A percentile compares a stretch with the other conserved stretches of the same genome.
Evolutionary conservation across 202 grass and related monocot genomes (phyloP).

Genomic region (Schoenoplectus triqueter): DNA sequence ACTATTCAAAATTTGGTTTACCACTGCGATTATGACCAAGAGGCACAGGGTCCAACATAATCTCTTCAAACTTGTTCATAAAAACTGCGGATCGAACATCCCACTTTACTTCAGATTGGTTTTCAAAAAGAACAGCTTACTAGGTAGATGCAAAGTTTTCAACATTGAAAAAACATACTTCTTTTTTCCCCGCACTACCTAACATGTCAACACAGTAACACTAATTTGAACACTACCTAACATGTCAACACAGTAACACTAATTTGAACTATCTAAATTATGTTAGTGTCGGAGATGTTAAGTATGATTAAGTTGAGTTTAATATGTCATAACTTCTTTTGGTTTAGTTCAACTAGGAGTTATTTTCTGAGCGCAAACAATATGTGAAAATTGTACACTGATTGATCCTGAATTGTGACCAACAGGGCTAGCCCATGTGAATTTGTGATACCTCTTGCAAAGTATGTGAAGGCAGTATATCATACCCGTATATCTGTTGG

Average conservation of each 20-base stretch:
- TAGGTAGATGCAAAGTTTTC: constrained; percentile 1
- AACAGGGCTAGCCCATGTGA: constrained; percentile 96
- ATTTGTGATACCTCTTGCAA: constrained; percentile 91
- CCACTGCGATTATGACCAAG: background rate
- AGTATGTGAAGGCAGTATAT: constrained; percentile 97
- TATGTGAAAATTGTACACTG: background rate
- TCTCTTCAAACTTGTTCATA: background rate
- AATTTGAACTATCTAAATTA: background rate
- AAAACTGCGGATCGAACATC: background rate
- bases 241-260: background rate
- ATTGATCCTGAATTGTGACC: constrained; percentile 36
- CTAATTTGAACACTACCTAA: background rate
- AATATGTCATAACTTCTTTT: background rate
- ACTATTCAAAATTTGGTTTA: background rate
- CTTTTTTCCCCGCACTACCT: background rate
- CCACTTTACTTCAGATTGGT: background rate
- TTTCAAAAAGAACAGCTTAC: background rate
- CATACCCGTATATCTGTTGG: constrained; percentile 97
- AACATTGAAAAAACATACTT: background rate
- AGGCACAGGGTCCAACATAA: background rate
- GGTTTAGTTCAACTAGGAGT: background rate
- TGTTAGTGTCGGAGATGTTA: background rate
- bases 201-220: background rate
- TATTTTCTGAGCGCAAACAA: background rate
- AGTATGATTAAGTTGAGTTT: background rate